Conservation (phyloP, 495 filamentous ascomycete genomes). For the Penicillium pulvis region DNA sequence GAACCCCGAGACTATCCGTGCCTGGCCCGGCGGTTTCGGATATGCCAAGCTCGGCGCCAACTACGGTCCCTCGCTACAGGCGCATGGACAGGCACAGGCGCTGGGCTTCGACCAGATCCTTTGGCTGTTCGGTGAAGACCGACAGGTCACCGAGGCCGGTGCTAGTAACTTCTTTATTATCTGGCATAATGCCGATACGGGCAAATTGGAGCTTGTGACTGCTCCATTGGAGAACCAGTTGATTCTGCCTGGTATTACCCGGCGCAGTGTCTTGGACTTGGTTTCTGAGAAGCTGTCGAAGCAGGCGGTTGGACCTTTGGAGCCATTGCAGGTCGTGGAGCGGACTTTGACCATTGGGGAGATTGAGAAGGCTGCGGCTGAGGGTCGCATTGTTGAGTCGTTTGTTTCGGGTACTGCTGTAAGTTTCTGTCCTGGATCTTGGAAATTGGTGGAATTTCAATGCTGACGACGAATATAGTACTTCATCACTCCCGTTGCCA, state of each 20-base stretch:
- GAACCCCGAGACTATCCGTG: conserved; percentile 74
- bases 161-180: conserved; percentile 91
- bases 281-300: conserved; percentile 60
- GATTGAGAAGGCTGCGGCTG: conserved; percentile 67
- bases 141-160: conserved; percentile 86
- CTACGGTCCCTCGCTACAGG: conserved; percentile 79
- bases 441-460: conserved; percentile 1
- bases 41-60: conserved; percentile 91
- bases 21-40: conserved; percentile 92
- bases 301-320: conserved; percentile 40
- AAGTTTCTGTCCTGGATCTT: conserved; percentile 30
- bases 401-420: conserved; percentile 89
- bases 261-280: conserved; percentile 73
- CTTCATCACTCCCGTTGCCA: conserved; percentile 76
- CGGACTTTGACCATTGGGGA: conserved; percentile 78
- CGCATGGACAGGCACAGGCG: conserved; percentile 69
- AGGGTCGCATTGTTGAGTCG: conserved; percentile 79
- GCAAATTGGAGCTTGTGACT: conserved; percentile 74
- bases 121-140: conserved; percentile 81
- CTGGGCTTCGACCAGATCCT: conserved; percentile 83
- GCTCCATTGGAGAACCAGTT: conserved; percentile 78
- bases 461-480: conserved; percentile 47
- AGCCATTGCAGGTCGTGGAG: conserved; percentile 74
- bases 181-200: conserved; percentile 67
- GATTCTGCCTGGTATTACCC: conserved; percentile 83